Evolutionary conservation across 2,329 filamentous ascomycete genomes (phyloP), one percentile per base, ranked within the genome.

Genomic region (Monosporascus sp.): DNA sequence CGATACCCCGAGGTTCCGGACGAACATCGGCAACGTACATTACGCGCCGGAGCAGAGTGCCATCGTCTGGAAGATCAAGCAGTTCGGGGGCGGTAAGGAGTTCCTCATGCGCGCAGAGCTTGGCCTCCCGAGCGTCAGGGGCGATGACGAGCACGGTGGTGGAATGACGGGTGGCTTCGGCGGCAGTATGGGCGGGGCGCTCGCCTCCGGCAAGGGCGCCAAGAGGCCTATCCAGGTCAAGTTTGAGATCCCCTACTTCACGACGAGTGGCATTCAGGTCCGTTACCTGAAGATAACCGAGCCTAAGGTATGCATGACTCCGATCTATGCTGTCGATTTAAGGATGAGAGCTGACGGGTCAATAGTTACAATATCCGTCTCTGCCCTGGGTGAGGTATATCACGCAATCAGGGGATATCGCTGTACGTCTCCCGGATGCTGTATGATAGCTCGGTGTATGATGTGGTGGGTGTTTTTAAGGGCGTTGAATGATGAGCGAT

Each of bases 211-310:
- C 54, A 97, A 97, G 76, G 89, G 89, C 20, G 82, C 83, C 53
- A 99, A 97, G 80, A 79, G 94, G 62, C 94, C 94, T 1, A 99
- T 99, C 66, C 93, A 92, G 71, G 94, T 99, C 76, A 99, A 99
- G 77, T 99, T 99, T 70, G 94, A 99, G 77, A 99, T 99, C 68
- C 94, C 94, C n/a, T 99, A 99, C 75, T 99, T 99, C 70, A 99
- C 94, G n/a, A 99, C 95, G 3, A 95, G 89, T 74, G 94, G 94
- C 59, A 99, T 99, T 63, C 95, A 99, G 73, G 94, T 99, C 65
- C 84, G 94, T 66, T 99, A 99, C 72, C 75, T 99, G 71, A 99
- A 99, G 82, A 99, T 99, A 67, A 97, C 96, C 59, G 94, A 99
- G 74, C 94, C 94, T 47, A 99, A 99, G 90, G 93, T 96, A 77